Evolutionary conservation across 805 yeast species (phyloP).

Genomic region (Grigorovia humatica): DNA sequence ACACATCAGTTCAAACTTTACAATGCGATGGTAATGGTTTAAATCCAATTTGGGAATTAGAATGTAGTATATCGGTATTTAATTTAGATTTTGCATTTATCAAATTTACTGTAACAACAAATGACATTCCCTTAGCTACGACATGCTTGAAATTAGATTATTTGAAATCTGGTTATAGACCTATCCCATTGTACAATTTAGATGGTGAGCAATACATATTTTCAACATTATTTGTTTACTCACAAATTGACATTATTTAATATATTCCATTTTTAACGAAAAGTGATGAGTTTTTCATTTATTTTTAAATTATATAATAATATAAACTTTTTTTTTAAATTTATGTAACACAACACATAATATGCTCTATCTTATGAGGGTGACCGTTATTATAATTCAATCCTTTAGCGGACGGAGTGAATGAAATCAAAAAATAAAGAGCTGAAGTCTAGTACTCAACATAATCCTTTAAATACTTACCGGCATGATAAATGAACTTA

Average conservation of each 20-base stretch:
- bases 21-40: slow-evolving; percentile 62
- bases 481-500: slow-evolving; percentile 27
- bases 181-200: slow-evolving; percentile 62
- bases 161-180: slow-evolving; percentile 71
- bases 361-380: too few species aligned
- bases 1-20: slow-evolving; percentile 16
- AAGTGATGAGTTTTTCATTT: neutral
- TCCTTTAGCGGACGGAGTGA: too few species aligned
- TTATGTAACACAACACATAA: too few species aligned
- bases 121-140: slow-evolving; percentile 41
- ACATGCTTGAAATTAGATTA: slow-evolving; percentile 51
- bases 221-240: slow-evolving; percentile 42
- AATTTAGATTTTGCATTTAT: slow-evolving; percentile 43
- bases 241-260: slow-evolving; percentile 4
- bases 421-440: too few species aligned
- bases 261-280: neutral
- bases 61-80: slow-evolving; percentile 33
- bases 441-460: neutral
- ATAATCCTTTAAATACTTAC: slow-evolving; percentile 10
- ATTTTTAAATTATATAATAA: too few species aligned
- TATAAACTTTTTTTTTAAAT: too few species aligned
- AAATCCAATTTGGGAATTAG: slow-evolving; percentile 73
- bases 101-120: slow-evolving; percentile 40
- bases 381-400: too few species aligned
- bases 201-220: slow-evolving; percentile 72